Conservation (phyloP, 2,329 filamentous ascomycete species). For the Epichloe aotearoae region DNA sequence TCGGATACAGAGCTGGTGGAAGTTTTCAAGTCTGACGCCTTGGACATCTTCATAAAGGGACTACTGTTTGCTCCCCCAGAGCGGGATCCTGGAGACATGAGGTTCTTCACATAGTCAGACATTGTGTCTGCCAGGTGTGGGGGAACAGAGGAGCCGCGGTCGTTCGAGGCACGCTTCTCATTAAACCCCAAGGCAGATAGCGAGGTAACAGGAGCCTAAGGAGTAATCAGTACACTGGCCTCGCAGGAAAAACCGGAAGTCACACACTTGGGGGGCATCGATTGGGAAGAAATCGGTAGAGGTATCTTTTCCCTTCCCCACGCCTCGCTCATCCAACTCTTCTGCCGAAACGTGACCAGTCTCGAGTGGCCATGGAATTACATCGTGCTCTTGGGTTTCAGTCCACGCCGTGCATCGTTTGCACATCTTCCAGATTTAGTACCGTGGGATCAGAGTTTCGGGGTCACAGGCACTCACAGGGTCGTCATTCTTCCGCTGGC, state of each 20-base stretch:
- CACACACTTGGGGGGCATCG: slow-evolving; percentile 9
- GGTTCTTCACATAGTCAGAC: not conserved
- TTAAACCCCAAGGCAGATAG: slow-evolving; percentile 12
- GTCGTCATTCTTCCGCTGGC: slow-evolving; percentile 14
- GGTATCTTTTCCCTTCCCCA: slow-evolving; percentile 1
- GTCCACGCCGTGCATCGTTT: slow-evolving; percentile 22
- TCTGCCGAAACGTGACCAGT: slow-evolving; percentile 22
- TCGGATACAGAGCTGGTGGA: not conserved
- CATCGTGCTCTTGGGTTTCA: slow-evolving; percentile 21
- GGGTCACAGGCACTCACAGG: slow-evolving; percentile 13
- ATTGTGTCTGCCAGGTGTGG: not conserved
- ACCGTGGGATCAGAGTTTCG: not conserved
- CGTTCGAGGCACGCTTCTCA: not conserved
- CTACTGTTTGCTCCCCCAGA: not conserved
- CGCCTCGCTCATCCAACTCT: slow-evolving; percentile 11
- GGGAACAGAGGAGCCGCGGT: not conserved
- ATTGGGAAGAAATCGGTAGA: slow-evolving; percentile 15
- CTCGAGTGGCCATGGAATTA: slow-evolving; percentile 16
- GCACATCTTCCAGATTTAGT: slow-evolving; percentile 16
- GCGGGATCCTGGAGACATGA: not conserved
- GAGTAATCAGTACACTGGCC: slow-evolving; percentile 4
- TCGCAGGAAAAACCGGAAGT: not conserved
- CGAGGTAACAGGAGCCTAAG: slow-evolving; percentile 16
- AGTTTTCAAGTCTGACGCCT: not conserved
- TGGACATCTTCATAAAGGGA: not conserved